Evolutionary conservation across 2,329 filamentous ascomycete species (phyloP), one percentile per base, ranked within the genome.

Genomic region (Basipetospora sp.): DNA sequence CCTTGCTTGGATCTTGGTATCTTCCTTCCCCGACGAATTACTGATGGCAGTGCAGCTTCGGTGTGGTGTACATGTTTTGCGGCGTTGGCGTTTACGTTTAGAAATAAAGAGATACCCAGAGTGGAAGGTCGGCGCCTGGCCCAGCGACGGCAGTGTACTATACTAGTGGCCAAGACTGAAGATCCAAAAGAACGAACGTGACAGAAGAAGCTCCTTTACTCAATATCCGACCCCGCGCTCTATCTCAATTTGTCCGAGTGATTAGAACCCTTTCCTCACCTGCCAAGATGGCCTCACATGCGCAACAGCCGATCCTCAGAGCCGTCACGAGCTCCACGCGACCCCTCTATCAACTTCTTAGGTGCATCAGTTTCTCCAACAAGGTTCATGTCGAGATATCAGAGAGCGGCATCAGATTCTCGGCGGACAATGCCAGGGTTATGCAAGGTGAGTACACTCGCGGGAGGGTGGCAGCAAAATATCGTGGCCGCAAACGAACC

Each of bases 21-120:
- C 22, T 25, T 25, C 6, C 22, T 6, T n/a, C 8, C 13, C 22
- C 34, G 43, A 35, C 36, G 11, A 11, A 22, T 36, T 31, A 38
- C 54, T 54, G 38, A 49, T 18, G 10, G 20, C 2, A n/a, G 15
- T 19, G 9, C 53, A 94, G 88, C 36, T 82, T 94, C 59, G 90
- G 90, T 50, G 80, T 88, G 36, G 86, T 98, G 32, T 94, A 90
- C 64, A 94, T 94, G 80, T 96, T 98, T 63, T 98, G 90, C 63
- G 90, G 87, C 43, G 90, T 90, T 56, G 90, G 90, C 57, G 90
- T 98, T 55, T 96, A 98, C 77, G 85, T 98, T 59, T 98, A 45
- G 39, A 36, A 33, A 32, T 15, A 15, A 17, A 31, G 74, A 67
- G 57, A 74, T 63, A 65, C 61, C 63, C 58, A 50, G 22, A 25